phyloP scores from a whole-genome alignment of 441 rosid species.

The Pelargonium myrrhifolium region DNA sequence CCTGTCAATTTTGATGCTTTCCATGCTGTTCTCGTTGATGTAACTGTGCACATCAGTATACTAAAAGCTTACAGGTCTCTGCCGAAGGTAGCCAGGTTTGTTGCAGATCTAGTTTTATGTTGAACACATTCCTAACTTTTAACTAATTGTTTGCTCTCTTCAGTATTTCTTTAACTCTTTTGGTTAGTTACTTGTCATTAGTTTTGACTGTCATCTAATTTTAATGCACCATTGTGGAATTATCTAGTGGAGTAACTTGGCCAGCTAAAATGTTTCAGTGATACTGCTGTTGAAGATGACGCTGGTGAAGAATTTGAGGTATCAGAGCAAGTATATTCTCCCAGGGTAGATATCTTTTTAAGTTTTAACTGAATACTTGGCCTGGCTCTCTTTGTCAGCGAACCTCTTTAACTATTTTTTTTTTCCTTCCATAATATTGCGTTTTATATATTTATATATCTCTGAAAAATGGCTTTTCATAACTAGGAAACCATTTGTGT shows the following conservation, averaged over 20 bases:
- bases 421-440: neutral
- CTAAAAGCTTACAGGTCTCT: slow-evolving; percentile 32
- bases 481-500: no score
- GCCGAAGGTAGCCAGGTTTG: slow-evolving; percentile 55
- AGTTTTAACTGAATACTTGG: neutral
- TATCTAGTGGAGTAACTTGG: slow-evolving; percentile 15
- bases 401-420: neutral
- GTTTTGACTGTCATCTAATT: neutral
- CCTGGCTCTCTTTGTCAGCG: neutral
- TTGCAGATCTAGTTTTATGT: slow-evolving; percentile 19
- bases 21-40: slow-evolving; percentile 77
- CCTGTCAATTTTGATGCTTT: slow-evolving; percentile 79
- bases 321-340: slow-evolving; percentile 48
- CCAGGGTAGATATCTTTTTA: neutral
- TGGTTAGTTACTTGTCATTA: neutral
- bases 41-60: slow-evolving; percentile 62
- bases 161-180: neutral
- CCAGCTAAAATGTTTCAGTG: slow-evolving; percentile 40
- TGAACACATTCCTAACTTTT: neutral
- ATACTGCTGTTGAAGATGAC: slow-evolving; percentile 27
- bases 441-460: neutral
- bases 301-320: slow-evolving; percentile 31
- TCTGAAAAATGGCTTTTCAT: no score
- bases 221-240: slow-evolving; percentile 3
- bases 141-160: neutral